A percentile compares a stretch with the other conserved stretches of the same genome.
phyloP scores from a whole-genome alignment of 2,329 filamentous ascomycete genomes.

The Thelonectria olida region DNA sequence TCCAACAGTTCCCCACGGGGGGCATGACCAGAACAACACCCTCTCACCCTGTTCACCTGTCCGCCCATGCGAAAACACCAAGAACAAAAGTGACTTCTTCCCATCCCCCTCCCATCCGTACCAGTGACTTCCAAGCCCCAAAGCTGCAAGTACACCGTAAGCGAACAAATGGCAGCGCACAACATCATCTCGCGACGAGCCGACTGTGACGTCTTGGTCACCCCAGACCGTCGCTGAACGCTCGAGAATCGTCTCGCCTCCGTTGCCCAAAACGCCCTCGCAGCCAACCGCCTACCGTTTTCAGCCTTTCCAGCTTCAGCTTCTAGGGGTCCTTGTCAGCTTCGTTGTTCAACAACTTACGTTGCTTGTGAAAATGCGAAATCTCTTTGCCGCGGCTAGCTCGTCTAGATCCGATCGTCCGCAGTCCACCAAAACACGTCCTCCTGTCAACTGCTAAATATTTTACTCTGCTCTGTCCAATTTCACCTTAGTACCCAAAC shows the following conservation, averaged over 20 bases:
- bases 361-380: background rate
- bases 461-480: background rate
- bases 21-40: background rate
- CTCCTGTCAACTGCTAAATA: background rate
- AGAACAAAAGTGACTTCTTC: background rate
- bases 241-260: background rate
- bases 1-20: background rate
- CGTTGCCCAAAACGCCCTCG: too few relatives aligned
- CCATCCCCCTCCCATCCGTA: background rate
- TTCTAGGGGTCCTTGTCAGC: background rate
- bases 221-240: background rate
- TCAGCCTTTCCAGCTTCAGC: background rate
- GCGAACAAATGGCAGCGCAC: background rate
- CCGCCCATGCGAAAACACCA: background rate
- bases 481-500: background rate
- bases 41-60: background rate
- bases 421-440: background rate
- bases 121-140: background rate
- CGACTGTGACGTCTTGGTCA: constrained; percentile 10
- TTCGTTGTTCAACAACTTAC: background rate
- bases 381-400: constrained; percentile 3
- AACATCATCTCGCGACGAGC: background rate
- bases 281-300: background rate
- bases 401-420: constrained; percentile 1
- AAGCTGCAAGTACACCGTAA: background rate